These are phyloP conservation scores for Lentinula novae-zelandiae DNA, from an alignment of 1,284 basidiomycete species.

Conservation along the genomic window DNA sequence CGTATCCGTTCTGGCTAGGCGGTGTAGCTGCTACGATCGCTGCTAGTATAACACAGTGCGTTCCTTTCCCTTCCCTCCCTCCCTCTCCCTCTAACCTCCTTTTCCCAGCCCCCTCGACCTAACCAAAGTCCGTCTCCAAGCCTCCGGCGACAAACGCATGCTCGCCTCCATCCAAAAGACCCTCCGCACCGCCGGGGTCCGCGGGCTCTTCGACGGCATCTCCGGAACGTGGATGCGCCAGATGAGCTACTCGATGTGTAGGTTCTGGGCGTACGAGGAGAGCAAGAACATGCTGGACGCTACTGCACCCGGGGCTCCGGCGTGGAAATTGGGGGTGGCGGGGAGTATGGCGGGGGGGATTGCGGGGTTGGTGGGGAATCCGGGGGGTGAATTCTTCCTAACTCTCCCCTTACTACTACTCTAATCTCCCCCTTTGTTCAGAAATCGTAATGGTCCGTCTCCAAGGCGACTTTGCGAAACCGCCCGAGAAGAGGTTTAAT, in stretches of 20 bases:
- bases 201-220: constrained; percentile 84
- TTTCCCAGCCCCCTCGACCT: constrained; percentile 69
- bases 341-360: constrained; percentile 84
- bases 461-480: constrained; percentile 86
- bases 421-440: constrained; percentile 22
- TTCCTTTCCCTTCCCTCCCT: constrained; percentile 3
- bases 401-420: neutral
- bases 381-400: constrained; percentile 52
- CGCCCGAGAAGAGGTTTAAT: constrained; percentile 78
- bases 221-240: constrained; percentile 88
- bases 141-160: constrained; percentile 86
- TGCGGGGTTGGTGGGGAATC: constrained; percentile 83
- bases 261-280: constrained; percentile 93
- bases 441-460: constrained; percentile 86
- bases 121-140: constrained; percentile 85
- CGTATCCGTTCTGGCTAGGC: constrained; percentile 82
- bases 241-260: constrained; percentile 90
- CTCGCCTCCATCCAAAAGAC: constrained; percentile 77
- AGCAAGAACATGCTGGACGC: constrained; percentile 80
- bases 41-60: constrained; percentile 77
- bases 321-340: constrained; percentile 79
- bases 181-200: constrained; percentile 58
- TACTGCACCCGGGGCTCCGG: constrained; percentile 55
- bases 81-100: neutral
- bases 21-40: constrained; percentile 82